Evolutionary conservation across 345 rosid species (phyloP).

Genomic region (Arabis hirsuta): DNA sequence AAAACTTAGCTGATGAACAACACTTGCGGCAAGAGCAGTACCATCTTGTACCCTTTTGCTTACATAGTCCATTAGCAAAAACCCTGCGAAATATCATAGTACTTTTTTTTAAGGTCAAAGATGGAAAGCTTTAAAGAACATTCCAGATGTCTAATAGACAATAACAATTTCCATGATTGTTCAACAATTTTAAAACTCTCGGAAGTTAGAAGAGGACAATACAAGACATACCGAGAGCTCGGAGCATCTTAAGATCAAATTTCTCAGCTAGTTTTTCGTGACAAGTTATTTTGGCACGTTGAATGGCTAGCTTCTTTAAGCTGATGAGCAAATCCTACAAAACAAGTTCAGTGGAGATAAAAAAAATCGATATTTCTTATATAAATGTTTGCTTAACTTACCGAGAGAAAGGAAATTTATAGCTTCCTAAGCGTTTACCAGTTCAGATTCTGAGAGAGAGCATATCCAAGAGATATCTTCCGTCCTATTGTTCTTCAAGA

Average conservation of each 20-base stretch:
- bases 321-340: slow-evolving; percentile 72
- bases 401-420: not conserved
- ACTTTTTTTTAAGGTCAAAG: not conserved
- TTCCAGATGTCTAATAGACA: too few relatives aligned
- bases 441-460: slow-evolving; percentile 67
- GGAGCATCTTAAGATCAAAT: slow-evolving; percentile 72
- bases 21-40: slow-evolving; percentile 30
- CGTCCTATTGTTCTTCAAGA: slow-evolving; percentile 48
- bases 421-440: slow-evolving; percentile 45
- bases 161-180: too few relatives aligned
- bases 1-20: slow-evolving; percentile 19
- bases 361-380: not conserved
- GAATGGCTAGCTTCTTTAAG: slow-evolving; percentile 60
- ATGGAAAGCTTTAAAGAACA: not conserved
- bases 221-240: slow-evolving; percentile 59
- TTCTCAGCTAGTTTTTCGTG: slow-evolving; percentile 56
- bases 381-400: not conserved
- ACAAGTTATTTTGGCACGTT: slow-evolving; percentile 59
- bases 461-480: slow-evolving; percentile 74
- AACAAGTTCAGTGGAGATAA: not conserved
- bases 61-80: slow-evolving; percentile 36
- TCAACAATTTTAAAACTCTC: too few relatives aligned
- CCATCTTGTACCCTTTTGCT: slow-evolving; percentile 30
- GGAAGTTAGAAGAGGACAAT: not conserved
- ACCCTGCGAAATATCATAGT: slow-evolving; percentile 25